A percentile compares a stretch with the other conserved stretches of the same genome.
Conservation (phyloP, 768 basidiomycete genomes). For the Fomitopsis pulvina region DNA sequence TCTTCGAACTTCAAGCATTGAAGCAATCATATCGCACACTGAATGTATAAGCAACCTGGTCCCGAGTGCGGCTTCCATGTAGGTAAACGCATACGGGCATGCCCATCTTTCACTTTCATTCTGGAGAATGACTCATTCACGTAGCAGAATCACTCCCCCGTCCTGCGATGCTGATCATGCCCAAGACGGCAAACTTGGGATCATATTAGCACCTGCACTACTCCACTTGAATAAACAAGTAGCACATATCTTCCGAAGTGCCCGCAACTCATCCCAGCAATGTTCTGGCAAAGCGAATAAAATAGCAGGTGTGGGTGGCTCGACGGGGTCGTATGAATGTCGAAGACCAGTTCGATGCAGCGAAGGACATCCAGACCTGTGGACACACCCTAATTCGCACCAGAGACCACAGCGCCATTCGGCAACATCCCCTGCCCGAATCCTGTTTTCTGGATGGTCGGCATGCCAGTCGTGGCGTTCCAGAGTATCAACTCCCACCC, state of each 20-base stretch:
- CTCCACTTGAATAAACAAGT: background rate
- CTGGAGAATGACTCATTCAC: no score
- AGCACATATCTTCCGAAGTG: background rate
- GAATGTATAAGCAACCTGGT: no score
- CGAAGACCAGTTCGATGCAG: slow-evolving; percentile 47
- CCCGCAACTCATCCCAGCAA: background rate
- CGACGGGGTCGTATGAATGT: slow-evolving; percentile 25
- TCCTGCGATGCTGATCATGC: no score
- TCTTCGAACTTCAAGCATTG: no score
- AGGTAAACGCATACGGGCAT: no score
- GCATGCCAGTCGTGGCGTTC: slow-evolving; percentile 11
- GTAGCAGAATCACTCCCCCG: no score
- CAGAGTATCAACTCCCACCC: slow-evolving; percentile 4
- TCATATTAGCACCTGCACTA: background rate
- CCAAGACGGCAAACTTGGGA: no score
- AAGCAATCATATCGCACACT: no score
- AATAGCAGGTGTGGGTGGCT: background rate
- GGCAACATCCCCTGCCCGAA: background rate
- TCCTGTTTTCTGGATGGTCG: slow-evolving; percentile 1
- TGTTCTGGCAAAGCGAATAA: no score
- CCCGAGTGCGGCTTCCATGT: no score
- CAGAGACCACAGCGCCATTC: slow-evolving; percentile 1
- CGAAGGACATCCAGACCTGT: slow-evolving; percentile 85
- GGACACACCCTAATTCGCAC: slow-evolving; percentile 34
- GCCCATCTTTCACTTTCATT: no score